Base-by-base conservation (phyloP, 805 yeast species). In the Yamadazyma phyllophila region DNA sequence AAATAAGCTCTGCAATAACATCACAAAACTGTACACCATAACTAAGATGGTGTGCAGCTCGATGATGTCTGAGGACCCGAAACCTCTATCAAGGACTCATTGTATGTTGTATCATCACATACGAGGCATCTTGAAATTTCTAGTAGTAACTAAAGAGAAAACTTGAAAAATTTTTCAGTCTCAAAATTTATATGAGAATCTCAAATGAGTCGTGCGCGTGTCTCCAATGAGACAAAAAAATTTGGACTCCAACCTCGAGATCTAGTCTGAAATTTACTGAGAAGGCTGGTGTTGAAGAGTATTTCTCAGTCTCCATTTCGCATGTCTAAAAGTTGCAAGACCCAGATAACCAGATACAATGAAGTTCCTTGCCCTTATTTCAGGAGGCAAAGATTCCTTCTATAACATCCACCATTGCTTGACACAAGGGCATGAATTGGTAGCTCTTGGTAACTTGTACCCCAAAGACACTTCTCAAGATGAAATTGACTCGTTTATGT, bases 351-450 rank as follows among this genome's bases (percentile, higher is more conserved):
- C 9, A 4, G 27, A 9, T 36, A 24, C 6, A 7, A 92, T 94
- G 99, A 90, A 89, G 63, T 88, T 91, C 59, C 87, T 90, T 29
- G 99, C 96, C 0, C 73, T 94, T 16, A 82, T 94, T 0, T 88
- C 96, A 0, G 99, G 99, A 4, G 99, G 99, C 0, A 94, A 94
- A 59, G 99, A 94, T 63, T 91, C 97, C 7, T 89, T 91, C 67
- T 94, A 78, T 63, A 94, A 91, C 60, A 81, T 92, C 12, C 67
- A 89, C 32, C 96, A 94, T 60, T 89, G 98, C 58, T 61, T 87
- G n/a, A 74, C 78, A 2, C 81, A 86, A 43, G 96, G 95, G 11
- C 99, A 94, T 66, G 87, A 88, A 55, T 69, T 94, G 5, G 80
- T 80, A 0, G 97, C 96, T 1, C 65, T 92, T 39, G 98, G 90